phyloP scores from a whole-genome alignment of 768 basidiomycete species.

The Leccinum imitatum region DNA sequence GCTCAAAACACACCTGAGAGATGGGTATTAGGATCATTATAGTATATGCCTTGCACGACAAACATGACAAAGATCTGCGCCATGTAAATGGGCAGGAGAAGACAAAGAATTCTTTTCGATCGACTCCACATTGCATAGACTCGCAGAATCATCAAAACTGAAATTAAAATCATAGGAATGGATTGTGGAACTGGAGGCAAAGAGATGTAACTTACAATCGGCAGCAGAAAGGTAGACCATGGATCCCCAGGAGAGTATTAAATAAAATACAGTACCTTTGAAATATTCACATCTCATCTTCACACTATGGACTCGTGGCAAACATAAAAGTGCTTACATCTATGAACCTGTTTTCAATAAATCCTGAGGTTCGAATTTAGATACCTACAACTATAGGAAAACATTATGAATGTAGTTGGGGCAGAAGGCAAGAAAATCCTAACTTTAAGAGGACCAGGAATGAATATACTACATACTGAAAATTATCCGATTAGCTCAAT shows the following conservation, averaged over 20 bases:
- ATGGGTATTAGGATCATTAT: constrained; percentile 1
- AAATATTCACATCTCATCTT: neutral
- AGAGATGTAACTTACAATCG: constrained; percentile 6
- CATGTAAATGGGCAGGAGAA: constrained; percentile 6
- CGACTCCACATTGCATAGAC: constrained; percentile 15
- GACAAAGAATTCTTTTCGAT: constrained; percentile 6
- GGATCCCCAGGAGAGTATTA: constrained; percentile 1
- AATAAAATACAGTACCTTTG: neutral
- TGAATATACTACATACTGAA: constrained; percentile 1
- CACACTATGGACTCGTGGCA: neutral
- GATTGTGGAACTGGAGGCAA: too few relatives aligned
- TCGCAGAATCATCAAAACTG: constrained; percentile 15
- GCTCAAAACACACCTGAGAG: constrained; percentile 2
- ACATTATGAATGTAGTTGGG: neutral
- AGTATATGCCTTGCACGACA: constrained; percentile 2
- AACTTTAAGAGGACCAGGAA: constrained; percentile 3
- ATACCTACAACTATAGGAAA: neutral
- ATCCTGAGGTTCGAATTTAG: neutral
- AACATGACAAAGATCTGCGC: neutral
- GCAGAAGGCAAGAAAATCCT: neutral
- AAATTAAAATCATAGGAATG: neutral
- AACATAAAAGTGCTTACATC: constrained; percentile 8
- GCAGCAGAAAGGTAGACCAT: constrained; percentile 8
- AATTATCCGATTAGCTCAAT: neutral
- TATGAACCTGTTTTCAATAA: neutral